Base-by-base conservation (phyloP, 1,284 basidiomycete species). In the Sporisorium iseilematis-ciliati region DNA sequence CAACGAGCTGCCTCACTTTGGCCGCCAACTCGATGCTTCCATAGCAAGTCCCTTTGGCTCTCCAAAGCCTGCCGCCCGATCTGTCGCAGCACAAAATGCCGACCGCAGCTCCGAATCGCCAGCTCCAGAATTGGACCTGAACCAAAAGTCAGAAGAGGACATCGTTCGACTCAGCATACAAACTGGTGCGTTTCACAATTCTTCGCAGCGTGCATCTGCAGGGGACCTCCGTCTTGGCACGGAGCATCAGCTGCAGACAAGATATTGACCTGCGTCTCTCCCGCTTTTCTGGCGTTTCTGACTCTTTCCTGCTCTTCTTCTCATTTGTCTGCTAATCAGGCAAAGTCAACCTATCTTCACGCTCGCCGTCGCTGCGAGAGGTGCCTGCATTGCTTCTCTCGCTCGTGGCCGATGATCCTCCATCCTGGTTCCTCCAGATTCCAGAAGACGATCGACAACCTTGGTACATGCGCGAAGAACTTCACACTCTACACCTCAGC, bases 391-490 rank as follows among this genome's bases (percentile, higher is more conserved):
- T 63, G 56, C 59, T 79, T 16, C 77, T 78, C 41, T 63, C 68
- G n/a, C 66, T 81, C n/a, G 60, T 75, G 11, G 61, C 53, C 21
- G 79, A 75, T 49, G 79, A 78, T 2, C 65, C 79, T 14, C 78
- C 78, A 4, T 26, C 60, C 3, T 81, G 79, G 79, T 79, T 67
- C 71, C 56, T 66, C 12, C 62, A 66, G 29, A 71, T 68, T n/a
- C 68, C 77, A 3, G 69, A 78, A 33, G 67, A 74, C 20, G 61
- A 71, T 8, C 64, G 76, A 14, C 63, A 69, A 45, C 79, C 70
- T 23, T 84, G 82, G 82, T 75, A 72, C 50, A 65, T 69, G 56
- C 74, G 82, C 38, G 57, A 67, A 55, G 71, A 74, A 23, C 56
- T 84, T 7, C 67, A 65, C 29, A 67, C 62, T 14, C 63, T 84